Base-by-base conservation (phyloP, 202 grass and related monocot genomes). In the Brachypodium distachyon region DNA sequence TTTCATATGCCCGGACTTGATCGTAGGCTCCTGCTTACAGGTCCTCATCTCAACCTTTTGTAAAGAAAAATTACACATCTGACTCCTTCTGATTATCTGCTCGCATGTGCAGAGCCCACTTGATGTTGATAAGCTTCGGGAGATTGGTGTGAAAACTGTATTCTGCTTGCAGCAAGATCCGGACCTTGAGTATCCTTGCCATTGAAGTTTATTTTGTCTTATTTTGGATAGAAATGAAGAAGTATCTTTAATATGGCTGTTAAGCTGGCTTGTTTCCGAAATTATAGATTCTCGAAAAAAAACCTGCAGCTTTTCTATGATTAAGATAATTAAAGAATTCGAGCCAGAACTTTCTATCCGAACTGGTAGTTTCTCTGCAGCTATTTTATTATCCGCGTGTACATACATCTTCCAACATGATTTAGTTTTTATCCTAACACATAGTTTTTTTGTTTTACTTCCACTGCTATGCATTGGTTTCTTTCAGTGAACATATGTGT, bases 91-190 rank as follows among this genome's bases (percentile, higher is more conserved):
- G 19, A 83, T 48, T 60, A 57, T 78, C 28, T 87, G 44, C 79
- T 74, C 85, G 90, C 73, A 50, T 67, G 1, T 43, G 32, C 81
- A 99, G 96, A 93, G 55, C 38, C 87, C 91, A 49, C 36, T 72
- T 60, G 96, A 93, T 74, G 96, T 99, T 63, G 92, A 95, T 67
- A 99, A 92, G 79, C 96, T 96, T 81, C 85, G 83, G 23, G 83
- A 96, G 53, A 91, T 93, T 58, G 96, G 87, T 64, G 96, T 93
- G 23, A 99, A 90, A 87, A 96, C 96, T 72, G 77, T 96, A 37
- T 99, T 99, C 67, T 99, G 92, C 85, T 90, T 99, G 90, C 96
- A 99, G 74, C 87, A 99, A 62, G 74, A 99, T 84, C 82, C 96
- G n/a, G 92, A 99, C 63, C 84, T 99, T 78, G 92, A 91, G 96